A percentile compares a stretch with the other conserved stretches of the same genome.
phyloP scores from a whole-genome alignment of 2,329 filamentous ascomycete genomes.

The Penicillium italicum region DNA sequence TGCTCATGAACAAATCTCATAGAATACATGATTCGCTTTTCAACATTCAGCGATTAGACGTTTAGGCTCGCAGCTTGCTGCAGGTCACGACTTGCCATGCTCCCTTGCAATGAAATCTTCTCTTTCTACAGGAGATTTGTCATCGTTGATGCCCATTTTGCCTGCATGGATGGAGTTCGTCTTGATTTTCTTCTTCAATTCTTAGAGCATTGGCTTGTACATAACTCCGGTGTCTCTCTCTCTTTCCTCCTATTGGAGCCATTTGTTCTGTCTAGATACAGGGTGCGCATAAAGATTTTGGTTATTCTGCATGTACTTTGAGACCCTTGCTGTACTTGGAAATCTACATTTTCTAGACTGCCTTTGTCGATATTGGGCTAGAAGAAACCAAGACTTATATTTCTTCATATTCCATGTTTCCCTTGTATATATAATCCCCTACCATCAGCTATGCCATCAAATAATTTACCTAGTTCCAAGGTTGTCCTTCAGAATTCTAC shows the following conservation, averaged over 20 bases:
- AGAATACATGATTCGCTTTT: not conserved
- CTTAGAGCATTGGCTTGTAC: slow-evolving; percentile 3
- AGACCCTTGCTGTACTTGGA: slow-evolving; percentile 3
- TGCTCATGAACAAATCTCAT: slow-evolving; percentile 13
- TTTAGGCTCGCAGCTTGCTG: slow-evolving; percentile 1
- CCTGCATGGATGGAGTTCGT: slow-evolving; percentile 23
- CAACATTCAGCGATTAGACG: slow-evolving; percentile 2
- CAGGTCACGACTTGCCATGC: slow-evolving; percentile 1
- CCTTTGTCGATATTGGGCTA: not conserved
- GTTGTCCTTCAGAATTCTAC: not conserved
- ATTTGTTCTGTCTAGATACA: not conserved
- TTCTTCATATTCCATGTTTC: not conserved
- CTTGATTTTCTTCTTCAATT: slow-evolving; percentile 5
- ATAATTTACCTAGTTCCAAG: not conserved
- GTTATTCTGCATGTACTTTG: slow-evolving; percentile 17
- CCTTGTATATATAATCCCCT: not conserved
- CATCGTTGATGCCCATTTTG: slow-evolving; percentile 6
- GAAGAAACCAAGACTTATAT: not conserved
- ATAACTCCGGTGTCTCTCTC: not conserved
- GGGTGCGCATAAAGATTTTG: slow-evolving; percentile 8
- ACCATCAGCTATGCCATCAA: not conserved
- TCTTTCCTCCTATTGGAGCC: not conserved
- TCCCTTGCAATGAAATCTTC: slow-evolving; percentile 2
- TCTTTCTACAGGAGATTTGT: slow-evolving; percentile 2
- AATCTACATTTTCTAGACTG: not conserved